Conservation (phyloP, 371 early-diverging fungal genomes). For the Syncephalastrum sp. region DNA sequence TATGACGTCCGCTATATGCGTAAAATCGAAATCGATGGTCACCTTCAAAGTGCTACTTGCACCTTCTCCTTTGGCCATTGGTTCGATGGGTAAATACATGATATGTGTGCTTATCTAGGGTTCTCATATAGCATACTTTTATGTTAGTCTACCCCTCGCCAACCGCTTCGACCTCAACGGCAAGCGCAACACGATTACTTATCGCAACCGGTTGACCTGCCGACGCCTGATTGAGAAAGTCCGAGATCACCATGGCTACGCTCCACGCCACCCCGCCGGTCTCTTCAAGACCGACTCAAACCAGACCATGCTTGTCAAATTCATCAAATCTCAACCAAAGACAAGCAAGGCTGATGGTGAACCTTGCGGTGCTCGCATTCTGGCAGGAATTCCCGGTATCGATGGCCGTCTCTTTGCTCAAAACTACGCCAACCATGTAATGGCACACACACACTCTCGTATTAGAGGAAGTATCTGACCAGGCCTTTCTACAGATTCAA, state of each 20-base stretch:
- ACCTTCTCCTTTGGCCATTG: constrained; percentile 69
- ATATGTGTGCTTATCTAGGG: background rate
- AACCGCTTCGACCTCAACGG: constrained; percentile 66
- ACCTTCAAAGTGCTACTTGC: constrained; percentile 60
- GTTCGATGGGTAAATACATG: constrained; percentile 61
- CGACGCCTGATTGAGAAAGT: constrained; percentile 61
- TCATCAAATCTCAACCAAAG: constrained; percentile 52
- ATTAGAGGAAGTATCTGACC: background rate
- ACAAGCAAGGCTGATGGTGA: constrained; percentile 54
- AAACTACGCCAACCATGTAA: constrained; percentile 60
- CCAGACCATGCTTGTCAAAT: constrained; percentile 61
- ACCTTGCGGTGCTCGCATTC: constrained; percentile 58
- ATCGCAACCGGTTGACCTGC: constrained; percentile 61
- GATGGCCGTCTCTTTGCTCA: constrained; percentile 60
- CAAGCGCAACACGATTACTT: constrained; percentile 50
- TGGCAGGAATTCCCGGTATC: constrained; percentile 49
- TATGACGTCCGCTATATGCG: constrained; percentile 63
- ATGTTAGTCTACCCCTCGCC: constrained; percentile 49
- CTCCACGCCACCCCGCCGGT: constrained; percentile 64
- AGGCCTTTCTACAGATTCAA: constrained; percentile 50
- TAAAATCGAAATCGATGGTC: constrained; percentile 58
- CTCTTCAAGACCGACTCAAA: constrained; percentile 67
- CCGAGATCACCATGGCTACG: constrained; percentile 67
- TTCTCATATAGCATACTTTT: background rate
- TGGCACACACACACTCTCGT: background rate